These are phyloP conservation scores for Metschnikowia drakensbergensis DNA, from an alignment of 805 yeast species.

Conservation along the genomic window DNA sequence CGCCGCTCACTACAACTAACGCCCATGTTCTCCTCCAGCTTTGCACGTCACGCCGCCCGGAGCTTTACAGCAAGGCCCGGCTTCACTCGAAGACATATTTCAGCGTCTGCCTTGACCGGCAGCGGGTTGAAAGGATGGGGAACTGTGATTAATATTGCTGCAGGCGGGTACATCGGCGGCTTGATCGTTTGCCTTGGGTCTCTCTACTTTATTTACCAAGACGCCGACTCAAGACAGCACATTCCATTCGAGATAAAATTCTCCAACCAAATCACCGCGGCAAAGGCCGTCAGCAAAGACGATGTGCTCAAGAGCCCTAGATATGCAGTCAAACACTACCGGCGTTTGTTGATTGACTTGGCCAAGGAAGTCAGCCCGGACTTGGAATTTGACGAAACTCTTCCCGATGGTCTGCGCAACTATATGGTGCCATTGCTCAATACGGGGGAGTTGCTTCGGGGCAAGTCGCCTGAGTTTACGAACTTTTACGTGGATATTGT, in stretches of 20 bases:
- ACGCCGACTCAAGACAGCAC: constrained; percentile 36
- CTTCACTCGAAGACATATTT: background rate
- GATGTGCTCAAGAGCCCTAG: constrained; percentile 41
- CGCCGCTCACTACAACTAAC: background rate
- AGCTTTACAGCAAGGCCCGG: background rate
- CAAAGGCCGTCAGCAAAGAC: constrained; percentile 42
- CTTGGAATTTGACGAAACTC: constrained; percentile 24
- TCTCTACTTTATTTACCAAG: constrained; percentile 36
- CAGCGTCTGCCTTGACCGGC: constrained; percentile 3
- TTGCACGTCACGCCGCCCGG: background rate
- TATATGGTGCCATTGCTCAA: constrained; percentile 35
- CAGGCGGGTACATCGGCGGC: constrained; percentile 44
- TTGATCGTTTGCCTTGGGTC: constrained; percentile 36
- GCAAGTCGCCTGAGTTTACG: constrained; percentile 30
- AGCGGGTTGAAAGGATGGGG: constrained; percentile 26
- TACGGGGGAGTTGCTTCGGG: constrained; percentile 26
- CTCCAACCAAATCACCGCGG: constrained; percentile 33
- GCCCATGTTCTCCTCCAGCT: background rate
- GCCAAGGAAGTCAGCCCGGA: constrained; percentile 26
- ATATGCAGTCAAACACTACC: constrained; percentile 41
- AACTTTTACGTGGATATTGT: constrained; percentile 43
- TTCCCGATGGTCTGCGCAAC: constrained; percentile 19
- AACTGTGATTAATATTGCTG: constrained; percentile 31
- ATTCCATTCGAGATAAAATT: constrained; percentile 39
- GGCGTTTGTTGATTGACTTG: constrained; percentile 34